Base-by-base conservation (phyloP, 305 asterid genomes). In the Striga hermonthica region DNA sequence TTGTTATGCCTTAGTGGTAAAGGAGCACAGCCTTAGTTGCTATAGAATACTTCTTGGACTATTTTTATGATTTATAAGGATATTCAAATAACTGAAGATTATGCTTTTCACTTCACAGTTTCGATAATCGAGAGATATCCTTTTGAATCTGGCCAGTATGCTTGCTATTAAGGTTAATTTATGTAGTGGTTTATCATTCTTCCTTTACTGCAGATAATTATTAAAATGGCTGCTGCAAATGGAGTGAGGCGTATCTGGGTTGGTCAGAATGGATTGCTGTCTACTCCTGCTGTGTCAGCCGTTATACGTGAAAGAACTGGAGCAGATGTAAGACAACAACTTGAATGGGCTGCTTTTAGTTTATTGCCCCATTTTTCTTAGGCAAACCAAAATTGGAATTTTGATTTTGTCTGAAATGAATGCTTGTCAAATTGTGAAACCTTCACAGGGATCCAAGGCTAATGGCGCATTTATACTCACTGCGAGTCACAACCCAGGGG, bases 401-500 rank as follows among this genome's bases (percentile, higher is more conserved):
- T 58, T 61, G 56, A 45, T 34, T 35, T 48, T 22, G 28, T 28
- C 57, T 39, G 40, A 69, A 37, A 13, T 48, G 9, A 40, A 57
- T 16, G 54, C 11, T 61, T 62, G n/a, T 6, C 66, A 0, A 16
- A 9, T 68, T 62, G 67, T 76, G 72, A 63, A 35, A 60, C 67
- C 47, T 66, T 68, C 57, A 36, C 82, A 93, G 98, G 98, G 95
- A 73, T 86, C 95, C 70, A 93, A 84, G 79, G 94, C 97, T 37
- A 90, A 71, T 65, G 98, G 97, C 56, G 92, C 89, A 78, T 90
- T 90, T 80, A 93, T 93, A 60, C 89, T 93, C 74, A 93, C 97
- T 60, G 98, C 98, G 65, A 93, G 97, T 80, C 98, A 93, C 86
- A 93, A 93, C 76, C 98, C 98, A 57, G 98, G 97, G 41, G 98